These are phyloP conservation scores for Aspergillus egyptiacus DNA, from an alignment of 495 filamentous ascomycete genomes.

Conservation along the genomic window DNA sequence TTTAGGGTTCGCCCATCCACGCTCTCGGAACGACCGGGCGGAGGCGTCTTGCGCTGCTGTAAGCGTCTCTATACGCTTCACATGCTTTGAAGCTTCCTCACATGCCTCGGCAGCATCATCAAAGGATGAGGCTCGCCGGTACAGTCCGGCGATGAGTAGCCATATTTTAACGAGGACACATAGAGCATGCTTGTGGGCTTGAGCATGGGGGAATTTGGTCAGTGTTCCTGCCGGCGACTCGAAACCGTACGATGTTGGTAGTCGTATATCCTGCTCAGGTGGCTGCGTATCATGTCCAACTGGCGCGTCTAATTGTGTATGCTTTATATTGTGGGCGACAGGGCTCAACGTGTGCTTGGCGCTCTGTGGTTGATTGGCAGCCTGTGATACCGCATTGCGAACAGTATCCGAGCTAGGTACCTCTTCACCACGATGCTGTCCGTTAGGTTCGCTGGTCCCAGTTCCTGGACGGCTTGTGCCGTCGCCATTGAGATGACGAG, in stretches of 20 bases:
- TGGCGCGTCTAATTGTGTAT: slow-evolving; percentile 37
- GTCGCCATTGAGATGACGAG: slow-evolving; percentile 16
- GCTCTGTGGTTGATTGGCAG: slow-evolving; percentile 17
- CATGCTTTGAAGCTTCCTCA: slow-evolving; percentile 70
- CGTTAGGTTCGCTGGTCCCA: slow-evolving; percentile 1
- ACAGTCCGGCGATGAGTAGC: slow-evolving; percentile 82
- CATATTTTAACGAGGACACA: slow-evolving; percentile 71
- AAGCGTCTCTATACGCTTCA: slow-evolving; percentile 41
- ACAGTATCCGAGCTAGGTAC: slow-evolving; percentile 27
- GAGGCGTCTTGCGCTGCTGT: slow-evolving; percentile 43
- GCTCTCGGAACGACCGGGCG: slow-evolving; percentile 47
- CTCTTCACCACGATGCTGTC: slow-evolving; percentile 8
- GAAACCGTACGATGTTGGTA: slow-evolving; percentile 41
- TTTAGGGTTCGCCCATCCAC: slow-evolving; percentile 68
- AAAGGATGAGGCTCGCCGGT: slow-evolving; percentile 70
- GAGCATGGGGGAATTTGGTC: slow-evolving; percentile 33
- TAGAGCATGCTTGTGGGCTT: slow-evolving; percentile 51
- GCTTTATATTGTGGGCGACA: slow-evolving; percentile 46
- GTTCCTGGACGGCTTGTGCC: background rate
- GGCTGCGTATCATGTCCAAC: slow-evolving; percentile 44
- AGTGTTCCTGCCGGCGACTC: slow-evolving; percentile 37
- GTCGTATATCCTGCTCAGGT: slow-evolving; percentile 46
- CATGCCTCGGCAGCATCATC: slow-evolving; percentile 74
- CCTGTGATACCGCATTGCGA: slow-evolving; percentile 37
- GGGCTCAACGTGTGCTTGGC: slow-evolving; percentile 40